These are phyloP conservation scores for Malania oleifera DNA, from an alignment of 164 flowering plant genomes.

Conservation along the genomic window DNA sequence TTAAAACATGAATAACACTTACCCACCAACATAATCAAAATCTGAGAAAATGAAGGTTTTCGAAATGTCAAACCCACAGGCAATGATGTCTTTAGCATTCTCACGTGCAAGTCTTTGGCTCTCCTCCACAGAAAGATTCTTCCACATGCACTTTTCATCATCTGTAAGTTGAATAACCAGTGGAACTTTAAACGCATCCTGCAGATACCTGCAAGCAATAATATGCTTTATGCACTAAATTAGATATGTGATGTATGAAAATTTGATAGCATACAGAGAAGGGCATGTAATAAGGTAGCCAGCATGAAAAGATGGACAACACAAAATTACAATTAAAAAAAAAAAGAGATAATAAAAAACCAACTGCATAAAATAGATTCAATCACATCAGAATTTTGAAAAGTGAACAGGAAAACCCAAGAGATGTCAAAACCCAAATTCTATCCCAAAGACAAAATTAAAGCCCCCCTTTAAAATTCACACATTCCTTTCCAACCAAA, in stretches of 20 bases:
- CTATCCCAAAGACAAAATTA: too few relatives aligned
- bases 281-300: too few relatives aligned
- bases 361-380: too few relatives aligned
- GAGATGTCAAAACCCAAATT: too few relatives aligned
- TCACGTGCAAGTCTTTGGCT: slow-evolving; percentile 87
- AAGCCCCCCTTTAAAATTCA: too few relatives aligned
- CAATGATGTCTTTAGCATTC: slow-evolving; percentile 97
- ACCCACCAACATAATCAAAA: slow-evolving; percentile 94
- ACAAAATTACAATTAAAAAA: too few relatives aligned
- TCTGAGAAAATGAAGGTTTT: slow-evolving; percentile 90
- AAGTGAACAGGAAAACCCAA: too few relatives aligned
- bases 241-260: neutral
- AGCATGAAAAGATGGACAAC: too few relatives aligned
- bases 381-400: too few relatives aligned
- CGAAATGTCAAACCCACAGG: slow-evolving; percentile 93
- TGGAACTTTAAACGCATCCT: slow-evolving; percentile 94
- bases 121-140: slow-evolving; percentile 84
- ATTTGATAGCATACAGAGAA: too few relatives aligned
- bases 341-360: too few relatives aligned
- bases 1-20: slow-evolving; percentile 22
- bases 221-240: slow-evolving; percentile 11
- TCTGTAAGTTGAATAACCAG: slow-evolving; percentile 94
- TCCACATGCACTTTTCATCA: slow-evolving; percentile 98
- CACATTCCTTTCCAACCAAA: too few relatives aligned
- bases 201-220: slow-evolving; percentile 67